Evolutionary conservation across 2,329 filamentous ascomycete species (phyloP).

Genomic region (Arthrobotrys pseudoclavata): DNA sequence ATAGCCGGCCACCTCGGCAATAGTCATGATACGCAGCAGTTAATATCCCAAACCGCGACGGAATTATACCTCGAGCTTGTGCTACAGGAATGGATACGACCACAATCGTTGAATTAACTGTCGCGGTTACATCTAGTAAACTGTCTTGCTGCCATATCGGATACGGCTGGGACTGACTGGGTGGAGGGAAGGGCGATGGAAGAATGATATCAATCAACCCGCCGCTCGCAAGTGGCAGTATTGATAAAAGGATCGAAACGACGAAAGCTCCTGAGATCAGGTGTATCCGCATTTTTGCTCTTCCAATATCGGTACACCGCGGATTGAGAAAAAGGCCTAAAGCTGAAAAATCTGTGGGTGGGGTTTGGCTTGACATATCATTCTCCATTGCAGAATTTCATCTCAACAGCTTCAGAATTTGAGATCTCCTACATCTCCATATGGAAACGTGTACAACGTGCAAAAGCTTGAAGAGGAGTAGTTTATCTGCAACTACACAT

Average conservation of each 20-base stretch:
- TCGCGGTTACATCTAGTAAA: constrained; percentile 70
- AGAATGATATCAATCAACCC: background rate
- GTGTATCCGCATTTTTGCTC: background rate
- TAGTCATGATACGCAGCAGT: constrained; percentile 69
- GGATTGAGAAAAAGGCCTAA: too few relatives aligned
- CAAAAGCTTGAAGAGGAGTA: too few relatives aligned
- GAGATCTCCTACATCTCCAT: too few relatives aligned
- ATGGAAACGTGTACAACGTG: background rate
- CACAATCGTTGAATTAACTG: constrained; percentile 71
- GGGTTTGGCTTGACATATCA: background rate
- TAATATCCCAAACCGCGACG: constrained; percentile 69
- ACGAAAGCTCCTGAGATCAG: background rate
- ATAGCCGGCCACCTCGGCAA: constrained; percentile 70
- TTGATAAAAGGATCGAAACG: background rate
- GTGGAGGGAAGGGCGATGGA: background rate
- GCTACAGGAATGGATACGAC: constrained; percentile 70
- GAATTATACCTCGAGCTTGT: constrained; percentile 69
- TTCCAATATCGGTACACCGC: background rate
- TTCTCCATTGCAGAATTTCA: too few relatives aligned
- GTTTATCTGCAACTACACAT: too few relatives aligned
- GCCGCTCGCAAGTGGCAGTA: background rate
- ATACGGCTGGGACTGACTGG: constrained; percentile 67
- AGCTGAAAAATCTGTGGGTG: too few relatives aligned
- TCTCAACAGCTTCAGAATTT: too few relatives aligned
- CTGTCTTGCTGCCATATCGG: constrained; percentile 68